These are phyloP conservation scores for Gossypium arboreum DNA, from an alignment of 345 rosid genomes.

Conservation along the genomic window DNA sequence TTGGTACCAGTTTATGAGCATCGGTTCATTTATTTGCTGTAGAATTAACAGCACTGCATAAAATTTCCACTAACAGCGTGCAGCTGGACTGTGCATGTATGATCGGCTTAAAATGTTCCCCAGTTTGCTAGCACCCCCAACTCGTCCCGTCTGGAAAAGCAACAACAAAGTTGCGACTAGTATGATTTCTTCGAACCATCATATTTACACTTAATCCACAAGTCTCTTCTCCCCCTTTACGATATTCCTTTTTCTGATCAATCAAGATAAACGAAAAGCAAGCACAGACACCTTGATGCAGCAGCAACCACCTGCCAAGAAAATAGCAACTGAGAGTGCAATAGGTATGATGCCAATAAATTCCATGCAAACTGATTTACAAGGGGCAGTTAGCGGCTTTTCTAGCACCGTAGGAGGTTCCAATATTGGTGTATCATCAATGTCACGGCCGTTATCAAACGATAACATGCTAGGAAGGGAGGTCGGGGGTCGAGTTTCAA, in stretches of 20 bases:
- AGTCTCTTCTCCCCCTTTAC: conserved; percentile 1
- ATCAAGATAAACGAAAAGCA: conserved; percentile 75
- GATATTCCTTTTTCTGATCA: neutral
- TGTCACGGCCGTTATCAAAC: conserved; percentile 32
- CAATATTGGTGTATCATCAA: conserved; percentile 23
- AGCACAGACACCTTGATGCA: conserved; percentile 58
- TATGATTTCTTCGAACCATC: conserved; percentile 30
- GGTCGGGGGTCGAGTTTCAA: conserved; percentile 20
- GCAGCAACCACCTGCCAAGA: conserved; percentile 69
- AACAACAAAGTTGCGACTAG: conserved; percentile 38
- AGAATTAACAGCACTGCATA: conserved; percentile 17
- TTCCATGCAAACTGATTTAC: conserved; percentile 52
- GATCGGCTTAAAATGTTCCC: conserved; percentile 59
- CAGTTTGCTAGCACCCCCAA: conserved; percentile 45
- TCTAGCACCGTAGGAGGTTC: conserved; percentile 34
- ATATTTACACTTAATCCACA: neutral
- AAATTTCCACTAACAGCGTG: conserved; percentile 40
- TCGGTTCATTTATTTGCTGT: neutral
- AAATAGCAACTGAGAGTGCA: conserved; percentile 40
- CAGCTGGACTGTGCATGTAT: conserved; percentile 70
- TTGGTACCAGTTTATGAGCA: neutral
- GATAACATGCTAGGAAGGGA: conserved; percentile 40
- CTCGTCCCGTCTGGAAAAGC: conserved; percentile 45
- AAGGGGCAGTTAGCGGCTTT: conserved; percentile 39
- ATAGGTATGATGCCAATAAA: conserved; percentile 47